Conservation (phyloP, 169 alveolate species). For the Cryptosporidium sp. region DNA sequence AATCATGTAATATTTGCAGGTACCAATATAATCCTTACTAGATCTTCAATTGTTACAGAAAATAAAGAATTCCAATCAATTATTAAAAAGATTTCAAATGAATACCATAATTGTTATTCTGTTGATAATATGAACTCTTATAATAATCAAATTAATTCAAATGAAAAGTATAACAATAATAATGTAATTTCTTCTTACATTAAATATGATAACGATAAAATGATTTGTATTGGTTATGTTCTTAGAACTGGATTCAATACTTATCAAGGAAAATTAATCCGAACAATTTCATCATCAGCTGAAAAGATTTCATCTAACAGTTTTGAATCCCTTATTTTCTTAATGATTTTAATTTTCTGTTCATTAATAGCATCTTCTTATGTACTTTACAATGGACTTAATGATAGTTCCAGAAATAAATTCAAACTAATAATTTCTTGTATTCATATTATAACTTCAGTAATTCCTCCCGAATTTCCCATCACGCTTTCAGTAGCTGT, state of each 20-base stretch:
- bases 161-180: neutral
- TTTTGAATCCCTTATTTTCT: constrained; percentile 93
- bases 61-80: constrained; percentile 25
- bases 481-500: constrained; percentile 96
- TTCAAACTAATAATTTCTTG: constrained; percentile 93
- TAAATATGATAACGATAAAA: constrained; percentile 44
- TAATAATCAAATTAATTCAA: constrained; percentile 25
- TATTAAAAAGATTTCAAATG: constrained; percentile 19
- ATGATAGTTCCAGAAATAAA: constrained; percentile 84
- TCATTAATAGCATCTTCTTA: constrained; percentile 93
- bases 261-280: constrained; percentile 95
- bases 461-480: constrained; percentile 99
- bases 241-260: constrained; percentile 85
- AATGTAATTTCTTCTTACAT: neutral
- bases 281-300: constrained; percentile 94
- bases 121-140: neutral
- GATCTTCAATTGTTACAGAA: constrained; percentile 79
- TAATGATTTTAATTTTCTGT: constrained; percentile 90
- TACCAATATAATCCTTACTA: constrained; percentile 88
- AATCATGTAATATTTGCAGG: constrained; percentile 93
- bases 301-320: constrained; percentile 91
- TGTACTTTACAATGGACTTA: constrained; percentile 88
- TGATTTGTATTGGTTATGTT: constrained; percentile 81
- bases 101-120: neutral
- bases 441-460: constrained; percentile 96